phyloP scores from a whole-genome alignment of 352 stramenopile species.

The Globisporangium camurandrum region DNA sequence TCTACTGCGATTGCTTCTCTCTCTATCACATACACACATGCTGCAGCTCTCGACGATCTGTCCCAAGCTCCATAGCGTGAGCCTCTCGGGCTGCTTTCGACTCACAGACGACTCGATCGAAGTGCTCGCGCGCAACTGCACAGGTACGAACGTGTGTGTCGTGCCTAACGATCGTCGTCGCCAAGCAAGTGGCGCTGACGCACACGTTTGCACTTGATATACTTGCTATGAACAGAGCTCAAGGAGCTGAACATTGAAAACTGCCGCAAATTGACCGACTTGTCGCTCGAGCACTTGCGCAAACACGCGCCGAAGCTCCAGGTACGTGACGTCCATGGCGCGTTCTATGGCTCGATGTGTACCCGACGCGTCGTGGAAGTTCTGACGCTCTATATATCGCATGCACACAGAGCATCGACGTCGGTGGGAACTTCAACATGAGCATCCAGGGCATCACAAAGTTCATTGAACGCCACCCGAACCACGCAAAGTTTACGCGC shows the following conservation, averaged over 20 bases:
- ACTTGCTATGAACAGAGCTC: too few species aligned
- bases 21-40: not conserved
- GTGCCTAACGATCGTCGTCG: too few species aligned
- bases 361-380: not conserved
- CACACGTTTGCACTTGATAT: too few species aligned
- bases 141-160: too few species aligned
- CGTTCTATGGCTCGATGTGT: not conserved
- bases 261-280: conserved; percentile 83
- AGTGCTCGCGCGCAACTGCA: conserved; percentile 69
- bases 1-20: too few species aligned
- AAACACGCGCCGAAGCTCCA: conserved; percentile 77
- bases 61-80: conserved; percentile 79
- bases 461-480: conserved; percentile 85
- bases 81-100: conserved; percentile 84
- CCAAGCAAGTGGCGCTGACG: too few species aligned
- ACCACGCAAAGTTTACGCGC: conserved; percentile 84
- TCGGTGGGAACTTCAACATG: conserved; percentile 88
- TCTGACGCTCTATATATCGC: not conserved
- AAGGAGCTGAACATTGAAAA: conserved; percentile 88
- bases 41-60: conserved; percentile 62
- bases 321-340: conserved; percentile 15
- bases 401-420: conserved; percentile 60
- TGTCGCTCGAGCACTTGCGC: conserved; percentile 65
- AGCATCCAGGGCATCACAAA: conserved; percentile 80
- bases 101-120: conserved; percentile 84